A percentile compares a stretch with the other conserved stretches of the same genome.
Evolutionary conservation across 306 rosid genomes (phyloP).

Genomic region (Citrullus amarus): DNA sequence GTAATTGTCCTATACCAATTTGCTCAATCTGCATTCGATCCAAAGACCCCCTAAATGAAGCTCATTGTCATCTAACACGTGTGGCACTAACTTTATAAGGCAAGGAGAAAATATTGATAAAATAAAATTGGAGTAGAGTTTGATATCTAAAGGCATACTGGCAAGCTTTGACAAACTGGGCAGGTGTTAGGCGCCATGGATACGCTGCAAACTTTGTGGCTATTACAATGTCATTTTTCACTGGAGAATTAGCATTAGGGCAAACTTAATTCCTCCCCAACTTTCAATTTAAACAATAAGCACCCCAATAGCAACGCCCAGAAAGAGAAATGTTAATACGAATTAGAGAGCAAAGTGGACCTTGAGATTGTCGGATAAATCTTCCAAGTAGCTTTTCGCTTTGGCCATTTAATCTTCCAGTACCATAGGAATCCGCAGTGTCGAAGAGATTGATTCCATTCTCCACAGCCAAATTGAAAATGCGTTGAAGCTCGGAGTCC

Average conservation of each 20-base stretch:
- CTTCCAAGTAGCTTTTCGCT: constrained; percentile 79
- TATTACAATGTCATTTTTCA: constrained; percentile 52
- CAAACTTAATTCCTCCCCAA: neutral
- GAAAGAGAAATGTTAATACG: neutral
- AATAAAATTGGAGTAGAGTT: neutral
- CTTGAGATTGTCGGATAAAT: constrained; percentile 60
- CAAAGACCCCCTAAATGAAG: constrained; percentile 59
- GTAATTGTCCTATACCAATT: constrained; percentile 88
- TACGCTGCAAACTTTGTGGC: constrained; percentile 96
- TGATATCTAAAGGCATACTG: constrained; percentile 27
- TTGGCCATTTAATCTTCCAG: constrained; percentile 83
- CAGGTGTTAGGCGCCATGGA: constrained; percentile 91
- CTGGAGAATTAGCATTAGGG: constrained; percentile 20
- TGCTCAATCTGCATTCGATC: constrained; percentile 76
- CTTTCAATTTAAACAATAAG: neutral
- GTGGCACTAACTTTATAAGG: neutral
- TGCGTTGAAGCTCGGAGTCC: constrained; percentile 74
- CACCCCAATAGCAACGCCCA: neutral
- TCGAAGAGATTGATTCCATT: constrained; percentile 83
- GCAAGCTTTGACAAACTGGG: constrained; percentile 91
- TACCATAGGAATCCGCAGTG: constrained; percentile 91
- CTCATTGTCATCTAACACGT: constrained; percentile 5
- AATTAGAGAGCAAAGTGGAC: constrained; percentile 19
- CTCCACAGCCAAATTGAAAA: constrained; percentile 59
- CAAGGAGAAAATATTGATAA: neutral